phyloP scores from a whole-genome alignment of 2,329 filamentous ascomycete genomes.

The Zymoseptoria ardabiliae region DNA sequence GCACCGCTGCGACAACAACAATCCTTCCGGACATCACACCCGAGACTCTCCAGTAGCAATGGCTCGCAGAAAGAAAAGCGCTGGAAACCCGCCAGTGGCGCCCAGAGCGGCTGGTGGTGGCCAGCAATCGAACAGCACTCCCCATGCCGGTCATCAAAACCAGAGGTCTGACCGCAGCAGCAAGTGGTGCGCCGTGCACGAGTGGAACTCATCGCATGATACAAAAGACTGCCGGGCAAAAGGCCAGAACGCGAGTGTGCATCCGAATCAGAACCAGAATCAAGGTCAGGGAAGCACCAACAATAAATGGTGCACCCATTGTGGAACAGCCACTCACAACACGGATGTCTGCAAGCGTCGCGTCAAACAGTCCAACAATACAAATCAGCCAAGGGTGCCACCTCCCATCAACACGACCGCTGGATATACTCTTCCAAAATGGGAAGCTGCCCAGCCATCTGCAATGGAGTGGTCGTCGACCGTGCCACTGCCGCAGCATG shows the following conservation, averaged over 20 bases:
- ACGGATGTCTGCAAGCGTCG: not conserved
- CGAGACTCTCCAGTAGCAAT: not conserved
- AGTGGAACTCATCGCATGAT: not conserved
- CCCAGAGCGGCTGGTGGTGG: too few species aligned
- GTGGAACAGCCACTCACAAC: not conserved
- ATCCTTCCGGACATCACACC: not conserved
- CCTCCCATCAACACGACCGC: not conserved
- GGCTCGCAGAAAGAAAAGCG: not conserved
- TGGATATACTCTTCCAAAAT: not conserved
- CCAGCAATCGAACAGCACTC: not conserved
- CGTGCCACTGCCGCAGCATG: not conserved
- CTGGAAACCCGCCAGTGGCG: too few species aligned
- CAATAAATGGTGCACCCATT: not conserved
- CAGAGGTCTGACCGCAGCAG: not conserved
- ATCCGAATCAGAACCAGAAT: not conserved
- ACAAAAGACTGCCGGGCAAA: not conserved
- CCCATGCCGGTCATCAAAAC: not conserved
- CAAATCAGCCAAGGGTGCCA: not conserved
- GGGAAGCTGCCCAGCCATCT: not conserved
- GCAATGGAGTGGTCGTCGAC: not conserved
- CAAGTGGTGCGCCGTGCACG: not conserved
- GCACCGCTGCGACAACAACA: not conserved
- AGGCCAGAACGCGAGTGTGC: not conserved
- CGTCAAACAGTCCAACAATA: not conserved
- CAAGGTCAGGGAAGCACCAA: not conserved